These are phyloP conservation scores for Alternaria brassicae DNA, from an alignment of 2,329 filamentous ascomycete genomes.

Conservation along the genomic window DNA sequence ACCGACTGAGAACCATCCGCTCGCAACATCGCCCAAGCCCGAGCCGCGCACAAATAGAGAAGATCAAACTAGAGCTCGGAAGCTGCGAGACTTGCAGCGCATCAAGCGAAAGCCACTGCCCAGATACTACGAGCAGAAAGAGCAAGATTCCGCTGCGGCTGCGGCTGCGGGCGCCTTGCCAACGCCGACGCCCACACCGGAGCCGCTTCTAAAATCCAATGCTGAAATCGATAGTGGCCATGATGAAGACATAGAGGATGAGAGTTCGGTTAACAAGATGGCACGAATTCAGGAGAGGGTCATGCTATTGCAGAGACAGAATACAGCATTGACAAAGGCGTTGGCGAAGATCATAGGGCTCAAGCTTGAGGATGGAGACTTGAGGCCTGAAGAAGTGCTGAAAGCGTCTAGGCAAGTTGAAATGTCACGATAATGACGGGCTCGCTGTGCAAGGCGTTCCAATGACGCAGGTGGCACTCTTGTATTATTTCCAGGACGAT, in stretches of 20 bases:
- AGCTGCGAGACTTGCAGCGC: slow-evolving; percentile 35
- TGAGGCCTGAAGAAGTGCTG: slow-evolving; percentile 28
- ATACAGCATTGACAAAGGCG: slow-evolving; percentile 34
- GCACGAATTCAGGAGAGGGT: slow-evolving; percentile 28
- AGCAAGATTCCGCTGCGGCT: slow-evolving; percentile 17
- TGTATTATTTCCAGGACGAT: too few relatives aligned
- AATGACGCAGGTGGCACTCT: too few relatives aligned
- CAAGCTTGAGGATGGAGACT: slow-evolving; percentile 28
- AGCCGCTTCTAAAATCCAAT: slow-evolving; percentile 11
- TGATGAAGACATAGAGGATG: slow-evolving; percentile 18
- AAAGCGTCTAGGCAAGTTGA: slow-evolving; percentile 17
- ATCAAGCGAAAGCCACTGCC: slow-evolving; percentile 29
- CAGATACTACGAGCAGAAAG: background rate
- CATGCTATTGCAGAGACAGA: slow-evolving; percentile 33
- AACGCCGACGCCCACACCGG: slow-evolving; percentile 25
- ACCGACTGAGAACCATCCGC: slow-evolving; percentile 32
- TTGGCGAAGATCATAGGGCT: slow-evolving; percentile 38
- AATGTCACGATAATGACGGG: background rate
- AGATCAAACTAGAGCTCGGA: slow-evolving; percentile 8
- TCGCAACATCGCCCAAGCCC: slow-evolving; percentile 25
- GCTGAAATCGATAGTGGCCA: slow-evolving; percentile 8
- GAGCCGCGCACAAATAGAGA: slow-evolving; percentile 28
- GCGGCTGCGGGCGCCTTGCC: slow-evolving; percentile 18
- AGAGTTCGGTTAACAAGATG: slow-evolving; percentile 21
- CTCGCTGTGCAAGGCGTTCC: too few relatives aligned